A percentile compares a stretch with the other conserved stretches of the same genome.
Evolutionary conservation across 331 rosid genomes (phyloP).

Genomic region (Quercus lobata): DNA sequence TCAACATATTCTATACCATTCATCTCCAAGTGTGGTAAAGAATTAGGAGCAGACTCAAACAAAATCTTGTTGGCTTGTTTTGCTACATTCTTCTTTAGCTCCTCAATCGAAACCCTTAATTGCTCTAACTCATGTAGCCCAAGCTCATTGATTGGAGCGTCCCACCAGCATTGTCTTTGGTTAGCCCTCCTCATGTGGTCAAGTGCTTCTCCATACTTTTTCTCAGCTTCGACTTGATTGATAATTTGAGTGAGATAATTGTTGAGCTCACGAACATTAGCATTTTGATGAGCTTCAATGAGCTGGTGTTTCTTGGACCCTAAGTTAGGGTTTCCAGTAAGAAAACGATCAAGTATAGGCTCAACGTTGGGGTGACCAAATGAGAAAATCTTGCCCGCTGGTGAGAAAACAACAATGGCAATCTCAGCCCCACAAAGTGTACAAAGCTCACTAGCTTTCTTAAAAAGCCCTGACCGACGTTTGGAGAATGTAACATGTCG

Average conservation of each 20-base stretch:
- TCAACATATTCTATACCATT: constrained; percentile 22
- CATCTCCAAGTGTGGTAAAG: constrained; percentile 1
- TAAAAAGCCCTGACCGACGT: constrained; percentile 35
- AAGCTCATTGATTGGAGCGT: constrained; percentile 23
- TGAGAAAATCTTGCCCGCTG: constrained; percentile 30
- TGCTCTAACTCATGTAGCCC: constrained; percentile 9
- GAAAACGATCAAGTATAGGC: constrained; percentile 13
- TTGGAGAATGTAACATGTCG: constrained; percentile 38
- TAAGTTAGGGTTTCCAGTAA: background rate
- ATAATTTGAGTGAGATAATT: background rate
- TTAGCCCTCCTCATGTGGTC: background rate
- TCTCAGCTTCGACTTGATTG: constrained; percentile 18
- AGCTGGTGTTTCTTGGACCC: background rate
- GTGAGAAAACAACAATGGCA: constrained; percentile 32
- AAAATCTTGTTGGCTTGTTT: constrained; percentile 33
- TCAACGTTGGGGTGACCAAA: constrained; percentile 33
- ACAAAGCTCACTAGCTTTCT: constrained; percentile 42
- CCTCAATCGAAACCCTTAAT: constrained; percentile 27
- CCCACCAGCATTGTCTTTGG: constrained; percentile 24
- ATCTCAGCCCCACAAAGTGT: constrained; percentile 34
- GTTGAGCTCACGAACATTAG: constrained; percentile 11
- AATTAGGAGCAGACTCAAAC: constrained; percentile 18
- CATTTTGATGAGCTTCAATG: constrained; percentile 5
- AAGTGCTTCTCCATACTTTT: constrained; percentile 13
- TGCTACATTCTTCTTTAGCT: constrained; percentile 32